These are phyloP conservation scores for Xylaria scruposa DNA, from an alignment of 495 filamentous ascomycete genomes.

Conservation along the genomic window DNA sequence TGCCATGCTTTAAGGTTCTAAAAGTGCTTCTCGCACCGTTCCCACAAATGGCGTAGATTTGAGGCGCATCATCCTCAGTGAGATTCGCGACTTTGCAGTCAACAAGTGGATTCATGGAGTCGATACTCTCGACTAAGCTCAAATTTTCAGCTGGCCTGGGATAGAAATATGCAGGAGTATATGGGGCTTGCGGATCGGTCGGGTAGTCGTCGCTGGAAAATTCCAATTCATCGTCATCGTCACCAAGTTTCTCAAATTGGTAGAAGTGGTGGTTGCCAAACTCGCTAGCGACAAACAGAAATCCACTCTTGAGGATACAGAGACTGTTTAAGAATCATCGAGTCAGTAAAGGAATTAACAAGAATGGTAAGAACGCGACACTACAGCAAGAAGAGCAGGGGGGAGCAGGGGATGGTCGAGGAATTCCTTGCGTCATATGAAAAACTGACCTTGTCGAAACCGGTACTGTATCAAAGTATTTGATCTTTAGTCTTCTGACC, in stretches of 20 bases:
- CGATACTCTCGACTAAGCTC: slow-evolving; percentile 81
- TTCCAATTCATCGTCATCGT: slow-evolving; percentile 88
- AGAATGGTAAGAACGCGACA: background rate
- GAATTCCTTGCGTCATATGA: background rate
- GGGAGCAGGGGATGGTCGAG: too few species aligned
- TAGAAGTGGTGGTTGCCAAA: slow-evolving; percentile 94
- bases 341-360: background rate
- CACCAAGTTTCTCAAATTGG: slow-evolving; percentile 97
- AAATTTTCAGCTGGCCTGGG: slow-evolving; percentile 81
- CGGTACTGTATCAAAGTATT: slow-evolving; percentile 97
- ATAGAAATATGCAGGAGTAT: slow-evolving; percentile 81
- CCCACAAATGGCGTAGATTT: slow-evolving; percentile 92
- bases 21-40: slow-evolving; percentile 88
- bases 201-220: slow-evolving; percentile 85
- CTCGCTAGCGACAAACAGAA: slow-evolving; percentile 91
- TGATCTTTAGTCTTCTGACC: slow-evolving; percentile 85
- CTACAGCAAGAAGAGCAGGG: background rate
- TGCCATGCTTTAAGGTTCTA: slow-evolving; percentile 86
- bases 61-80: slow-evolving; percentile 89
- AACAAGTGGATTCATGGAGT: slow-evolving; percentile 88
- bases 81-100: slow-evolving; percentile 91
- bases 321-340: slow-evolving; percentile 55
- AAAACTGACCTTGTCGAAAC: slow-evolving; percentile 61
- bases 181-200: slow-evolving; percentile 70
- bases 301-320: slow-evolving; percentile 93